Conservation (phyloP, 345 rosid species). For the Lepidium didymum region DNA sequence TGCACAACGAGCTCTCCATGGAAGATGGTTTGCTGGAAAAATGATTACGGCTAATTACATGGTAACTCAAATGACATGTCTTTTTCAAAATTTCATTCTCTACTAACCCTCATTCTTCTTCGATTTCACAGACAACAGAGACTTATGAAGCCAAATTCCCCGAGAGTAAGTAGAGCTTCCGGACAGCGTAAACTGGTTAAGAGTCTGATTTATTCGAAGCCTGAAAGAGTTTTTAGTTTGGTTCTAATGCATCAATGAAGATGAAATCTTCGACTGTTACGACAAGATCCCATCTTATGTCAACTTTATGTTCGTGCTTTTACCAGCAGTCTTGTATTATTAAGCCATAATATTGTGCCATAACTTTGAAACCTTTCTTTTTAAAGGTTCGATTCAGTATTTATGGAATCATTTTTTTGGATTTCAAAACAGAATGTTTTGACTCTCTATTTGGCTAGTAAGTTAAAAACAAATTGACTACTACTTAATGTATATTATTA, state of each 20-base stretch:
- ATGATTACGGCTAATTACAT: constrained; percentile 93
- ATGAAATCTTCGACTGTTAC: neutral
- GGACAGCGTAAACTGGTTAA: neutral
- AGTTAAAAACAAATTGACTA: neutral
- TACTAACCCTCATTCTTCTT: neutral
- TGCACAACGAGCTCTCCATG: constrained; percentile 88
- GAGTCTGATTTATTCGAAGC: neutral
- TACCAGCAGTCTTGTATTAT: neutral
- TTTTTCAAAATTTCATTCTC: neutral
- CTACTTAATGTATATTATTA: too few relatives aligned
- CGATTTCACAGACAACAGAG: constrained; percentile 41
- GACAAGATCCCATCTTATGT: neutral
- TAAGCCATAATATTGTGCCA: neutral
- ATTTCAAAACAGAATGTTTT: neutral
- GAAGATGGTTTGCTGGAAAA: constrained; percentile 98
- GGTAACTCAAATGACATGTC: constrained; percentile 30
- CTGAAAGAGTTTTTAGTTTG: neutral
- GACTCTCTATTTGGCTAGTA: neutral
- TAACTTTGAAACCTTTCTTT: neutral
- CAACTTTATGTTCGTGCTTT: constrained; percentile 6
- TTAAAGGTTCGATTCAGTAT: neutral
- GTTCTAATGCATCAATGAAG: constrained; percentile 7
- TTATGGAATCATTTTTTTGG: neutral
- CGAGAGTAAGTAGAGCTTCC: constrained; percentile 29
- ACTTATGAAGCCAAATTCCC: constrained; percentile 56